Percentiles rank a stretch among this genome's conserved stretches.
Evolutionary conservation across 1,284 basidiomycete genomes (phyloP).

Genomic region (Cryptococcus jaspeensis): DNA sequence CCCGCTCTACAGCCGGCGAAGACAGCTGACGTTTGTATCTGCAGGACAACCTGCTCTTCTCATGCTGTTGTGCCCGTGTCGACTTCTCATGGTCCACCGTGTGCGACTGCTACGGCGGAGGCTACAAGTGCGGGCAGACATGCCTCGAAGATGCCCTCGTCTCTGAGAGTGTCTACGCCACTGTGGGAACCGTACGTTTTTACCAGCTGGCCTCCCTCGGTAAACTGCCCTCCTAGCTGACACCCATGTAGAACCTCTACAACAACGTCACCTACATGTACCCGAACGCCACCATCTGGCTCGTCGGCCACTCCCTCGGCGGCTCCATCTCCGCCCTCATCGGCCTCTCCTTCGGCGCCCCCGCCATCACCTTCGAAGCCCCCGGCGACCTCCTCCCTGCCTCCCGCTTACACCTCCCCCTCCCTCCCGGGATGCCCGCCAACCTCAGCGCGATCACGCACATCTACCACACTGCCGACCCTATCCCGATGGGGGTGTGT

Average conservation of each 20-base stretch:
- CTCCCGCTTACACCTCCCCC: conserved; percentile 78
- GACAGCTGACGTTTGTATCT: not conserved
- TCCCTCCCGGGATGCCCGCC: conserved; percentile 53
- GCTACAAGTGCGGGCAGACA: conserved; percentile 76
- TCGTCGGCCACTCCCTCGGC: conserved; percentile 87
- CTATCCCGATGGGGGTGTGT: conserved; percentile 53
- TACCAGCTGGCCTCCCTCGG: not conserved
- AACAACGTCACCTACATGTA: conserved; percentile 93
- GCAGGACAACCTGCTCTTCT: conserved; percentile 90
- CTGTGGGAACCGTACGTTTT: conserved; percentile 61
- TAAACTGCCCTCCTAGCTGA: conserved; percentile 10
- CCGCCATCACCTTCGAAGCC: conserved; percentile 84
- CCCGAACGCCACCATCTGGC: conserved; percentile 88
- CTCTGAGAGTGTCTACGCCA: conserved; percentile 77
- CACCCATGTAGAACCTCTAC: conserved; percentile 69
- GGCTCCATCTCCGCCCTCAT: conserved; percentile 83
- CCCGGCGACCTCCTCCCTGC: conserved; percentile 89
- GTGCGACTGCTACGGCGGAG: conserved; percentile 83
- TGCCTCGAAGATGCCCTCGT: conserved; percentile 79
- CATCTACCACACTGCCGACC: conserved; percentile 59
- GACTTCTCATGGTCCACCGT: conserved; percentile 95
- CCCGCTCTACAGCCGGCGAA: not conserved
- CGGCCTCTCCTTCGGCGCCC: conserved; percentile 87
- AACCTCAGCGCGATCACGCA: conserved; percentile 55
- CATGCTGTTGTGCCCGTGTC: conserved; percentile 93